phyloP scores from a whole-genome alignment of 805 yeast genomes.

The Kodamaea kakaduensis region DNA sequence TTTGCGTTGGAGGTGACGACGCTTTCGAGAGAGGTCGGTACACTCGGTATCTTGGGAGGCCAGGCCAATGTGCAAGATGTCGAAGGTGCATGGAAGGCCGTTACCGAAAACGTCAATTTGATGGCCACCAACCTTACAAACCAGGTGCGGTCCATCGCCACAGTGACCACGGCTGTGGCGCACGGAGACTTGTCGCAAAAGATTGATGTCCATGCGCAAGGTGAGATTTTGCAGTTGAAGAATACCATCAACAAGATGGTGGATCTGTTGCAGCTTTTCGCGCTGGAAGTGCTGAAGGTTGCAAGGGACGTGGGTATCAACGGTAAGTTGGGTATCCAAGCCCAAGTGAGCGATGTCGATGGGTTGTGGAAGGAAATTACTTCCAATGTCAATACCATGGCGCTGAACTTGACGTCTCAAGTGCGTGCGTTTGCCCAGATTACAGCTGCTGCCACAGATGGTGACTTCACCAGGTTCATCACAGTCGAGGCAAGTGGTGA shows the following conservation, averaged over 20 bases:
- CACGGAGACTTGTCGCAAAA: conserved; percentile 84
- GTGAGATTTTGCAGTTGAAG: conserved; percentile 81
- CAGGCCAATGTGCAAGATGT: conserved; percentile 50
- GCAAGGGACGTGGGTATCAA: conserved; percentile 93
- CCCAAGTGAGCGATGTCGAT: conserved; percentile 85
- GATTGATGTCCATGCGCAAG: conserved; percentile 86
- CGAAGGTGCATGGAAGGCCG: conserved; percentile 50
- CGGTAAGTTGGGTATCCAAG: conserved; percentile 89
- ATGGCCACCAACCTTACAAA: conserved; percentile 53
- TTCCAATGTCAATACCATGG: conserved; percentile 90
- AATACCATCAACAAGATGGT: conserved; percentile 90
- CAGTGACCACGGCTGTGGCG: conserved; percentile 89
- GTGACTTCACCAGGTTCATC: conserved; percentile 84
- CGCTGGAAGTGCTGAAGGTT: conserved; percentile 82
- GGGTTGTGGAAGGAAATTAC: conserved; percentile 92
- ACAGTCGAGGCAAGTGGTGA: conserved; percentile 92
- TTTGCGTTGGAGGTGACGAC: conserved; percentile 46
- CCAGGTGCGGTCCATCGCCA: conserved; percentile 85
- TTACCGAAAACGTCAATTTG: conserved; percentile 43
- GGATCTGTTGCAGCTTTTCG: conserved; percentile 83
- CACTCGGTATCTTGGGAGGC: conserved; percentile 46
- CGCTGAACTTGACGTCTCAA: conserved; percentile 87
- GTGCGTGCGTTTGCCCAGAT: conserved; percentile 92
- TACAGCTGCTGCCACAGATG: conserved; percentile 92
- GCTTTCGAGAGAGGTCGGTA: conserved; percentile 45